Conservation (phyloP, 2,329 filamentous ascomycete genomes). For the Fusarium verticillioides region DNA sequence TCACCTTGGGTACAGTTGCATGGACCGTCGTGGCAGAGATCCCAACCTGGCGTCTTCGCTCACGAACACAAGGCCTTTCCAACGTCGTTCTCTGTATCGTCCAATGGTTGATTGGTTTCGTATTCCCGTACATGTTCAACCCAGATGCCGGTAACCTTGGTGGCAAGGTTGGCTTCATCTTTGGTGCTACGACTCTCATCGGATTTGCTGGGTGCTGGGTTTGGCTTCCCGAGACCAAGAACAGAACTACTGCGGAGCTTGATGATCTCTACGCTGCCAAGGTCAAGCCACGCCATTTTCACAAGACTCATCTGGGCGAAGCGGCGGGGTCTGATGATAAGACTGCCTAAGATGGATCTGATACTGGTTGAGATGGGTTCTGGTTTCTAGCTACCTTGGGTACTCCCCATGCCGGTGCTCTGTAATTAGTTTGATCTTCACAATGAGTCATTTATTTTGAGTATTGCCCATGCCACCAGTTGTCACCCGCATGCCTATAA, state of each 20-base stretch:
- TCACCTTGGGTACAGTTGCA: constrained; percentile 48
- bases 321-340: not conserved
- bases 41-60: constrained; percentile 1
- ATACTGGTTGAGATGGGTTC: not conserved
- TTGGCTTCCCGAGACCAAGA: not conserved
- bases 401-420: not conserved
- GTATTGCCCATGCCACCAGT: fast-evolving
- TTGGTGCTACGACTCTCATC: not conserved
- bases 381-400: not conserved
- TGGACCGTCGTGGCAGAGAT: constrained; percentile 5
- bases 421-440: not conserved
- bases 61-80: not conserved
- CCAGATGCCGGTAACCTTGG: constrained; percentile 11
- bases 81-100: not conserved
- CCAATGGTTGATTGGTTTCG: not conserved
- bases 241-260: constrained; percentile 1
- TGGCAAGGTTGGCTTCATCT: constrained; percentile 13
- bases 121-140: constrained; percentile 23
- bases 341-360: not conserved
- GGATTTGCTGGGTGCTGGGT: not conserved
- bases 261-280: not conserved
- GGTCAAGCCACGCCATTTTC: not conserved
- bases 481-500: fast-evolving
- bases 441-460: not conserved
- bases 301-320: not conserved